Evolutionary conservation across 2,329 filamentous ascomycete species (phyloP).

Genomic region (Fusarium austroafricanum): DNA sequence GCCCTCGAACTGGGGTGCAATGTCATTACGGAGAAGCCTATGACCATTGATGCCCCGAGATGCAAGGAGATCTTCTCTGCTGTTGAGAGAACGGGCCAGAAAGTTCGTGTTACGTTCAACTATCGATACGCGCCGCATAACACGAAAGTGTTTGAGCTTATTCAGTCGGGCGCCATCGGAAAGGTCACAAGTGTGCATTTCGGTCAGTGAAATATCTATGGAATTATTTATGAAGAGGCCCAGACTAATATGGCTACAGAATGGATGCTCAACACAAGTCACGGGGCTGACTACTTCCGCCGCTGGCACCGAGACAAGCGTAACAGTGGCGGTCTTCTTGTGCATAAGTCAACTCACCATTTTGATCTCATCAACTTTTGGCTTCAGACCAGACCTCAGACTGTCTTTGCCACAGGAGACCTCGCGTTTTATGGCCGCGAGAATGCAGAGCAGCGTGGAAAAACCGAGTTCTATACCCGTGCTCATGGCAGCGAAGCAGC

Average conservation of each 20-base stretch:
- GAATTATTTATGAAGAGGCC: rapidly evolving
- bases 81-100: constrained; percentile 50
- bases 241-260: constrained; percentile 48
- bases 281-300: constrained; percentile 72
- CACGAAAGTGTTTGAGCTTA: constrained; percentile 67
- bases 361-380: constrained; percentile 74
- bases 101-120: constrained; percentile 71
- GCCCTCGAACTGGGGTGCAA: constrained; percentile 69
- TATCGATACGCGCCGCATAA: constrained; percentile 75
- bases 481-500: constrained; percentile 63
- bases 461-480: constrained; percentile 62
- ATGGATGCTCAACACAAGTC: constrained; percentile 71
- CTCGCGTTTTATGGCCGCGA: constrained; percentile 71
- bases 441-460: constrained; percentile 68
- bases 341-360: constrained; percentile 73
- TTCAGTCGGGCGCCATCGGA: constrained; percentile 67
- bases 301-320: constrained; percentile 72
- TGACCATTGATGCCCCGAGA: constrained; percentile 69
- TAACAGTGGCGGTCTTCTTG: constrained; percentile 69
- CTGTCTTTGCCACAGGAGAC: constrained; percentile 69
- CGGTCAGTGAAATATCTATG: neutral
- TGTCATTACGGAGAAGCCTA: constrained; percentile 73
- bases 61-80: constrained; percentile 61
- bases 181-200: constrained; percentile 69
- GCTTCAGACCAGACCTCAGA: constrained; percentile 65